Percentiles rank a stretch among this genome's conserved stretches.
These are phyloP conservation scores for Podaxis carcinomalis DNA, from an alignment of 768 basidiomycete species.

Conservation along the genomic window DNA sequence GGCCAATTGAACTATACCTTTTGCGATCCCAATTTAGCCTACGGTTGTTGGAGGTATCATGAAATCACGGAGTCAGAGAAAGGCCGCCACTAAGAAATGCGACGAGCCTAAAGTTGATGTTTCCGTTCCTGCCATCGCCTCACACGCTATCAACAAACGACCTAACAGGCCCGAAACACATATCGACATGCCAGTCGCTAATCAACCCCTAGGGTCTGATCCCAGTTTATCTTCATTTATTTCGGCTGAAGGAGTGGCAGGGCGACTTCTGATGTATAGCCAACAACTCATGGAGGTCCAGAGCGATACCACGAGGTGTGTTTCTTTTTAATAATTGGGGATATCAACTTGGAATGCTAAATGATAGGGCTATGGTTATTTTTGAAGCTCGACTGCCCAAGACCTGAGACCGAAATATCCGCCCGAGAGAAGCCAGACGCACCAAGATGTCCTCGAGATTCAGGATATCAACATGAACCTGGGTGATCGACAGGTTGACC, in stretches of 20 bases:
- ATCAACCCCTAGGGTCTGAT: constrained; percentile 16
- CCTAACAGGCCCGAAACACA: constrained; percentile 13
- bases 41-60: constrained; percentile 1
- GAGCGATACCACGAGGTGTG: constrained; percentile 35
- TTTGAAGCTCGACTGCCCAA: constrained; percentile 6
- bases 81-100: background rate
- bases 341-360: background rate
- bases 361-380: constrained; percentile 11
- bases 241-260: constrained; percentile 35
- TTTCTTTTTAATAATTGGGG: constrained; percentile 16
- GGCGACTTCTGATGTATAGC: constrained; percentile 45
- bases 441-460: background rate
- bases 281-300: constrained; percentile 35
- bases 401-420: background rate
- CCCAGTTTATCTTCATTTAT: constrained; percentile 24
- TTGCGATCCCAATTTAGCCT: background rate
- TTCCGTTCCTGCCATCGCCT: constrained; percentile 9
- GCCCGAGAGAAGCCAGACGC: background rate
- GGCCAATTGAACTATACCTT: background rate
- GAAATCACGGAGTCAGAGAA: constrained; percentile 11
- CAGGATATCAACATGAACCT: constrained; percentile 1
- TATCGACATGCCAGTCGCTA: constrained; percentile 13
- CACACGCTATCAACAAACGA: constrained; percentile 10
- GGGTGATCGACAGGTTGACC: constrained; percentile 1
- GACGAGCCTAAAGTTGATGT: background rate